Conservation (phyloP, 495 filamentous ascomycete genomes). For the Neurospora sp. region DNA sequence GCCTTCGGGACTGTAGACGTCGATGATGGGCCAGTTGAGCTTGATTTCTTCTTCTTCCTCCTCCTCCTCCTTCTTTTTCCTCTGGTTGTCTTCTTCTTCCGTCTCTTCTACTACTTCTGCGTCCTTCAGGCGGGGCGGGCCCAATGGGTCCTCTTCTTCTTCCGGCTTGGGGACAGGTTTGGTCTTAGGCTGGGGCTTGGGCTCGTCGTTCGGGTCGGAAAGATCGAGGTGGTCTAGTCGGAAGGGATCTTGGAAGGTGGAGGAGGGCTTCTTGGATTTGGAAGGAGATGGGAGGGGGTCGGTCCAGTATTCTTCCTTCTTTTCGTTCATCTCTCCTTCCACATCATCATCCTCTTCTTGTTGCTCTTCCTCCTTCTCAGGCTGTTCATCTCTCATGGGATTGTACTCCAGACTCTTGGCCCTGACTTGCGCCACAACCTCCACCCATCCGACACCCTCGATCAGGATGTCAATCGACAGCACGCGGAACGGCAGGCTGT, state of each 20-base stretch:
- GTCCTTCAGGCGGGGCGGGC: constrained; percentile 1
- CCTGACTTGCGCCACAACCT: constrained; percentile 73
- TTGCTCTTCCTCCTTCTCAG: background rate
- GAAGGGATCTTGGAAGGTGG: background rate
- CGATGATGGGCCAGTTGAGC: constrained; percentile 55
- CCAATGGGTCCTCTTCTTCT: background rate
- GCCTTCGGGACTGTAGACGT: constrained; percentile 78
- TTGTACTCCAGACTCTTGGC: constrained; percentile 29
- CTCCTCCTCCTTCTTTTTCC: background rate
- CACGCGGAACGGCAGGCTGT: constrained; percentile 65
- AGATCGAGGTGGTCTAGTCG: constrained; percentile 3
- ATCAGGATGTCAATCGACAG: constrained; percentile 76
- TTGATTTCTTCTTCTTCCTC: constrained; percentile 2
- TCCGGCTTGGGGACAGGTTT: background rate
- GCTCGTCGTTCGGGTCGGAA: background rate
- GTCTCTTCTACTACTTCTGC: constrained; percentile 3
- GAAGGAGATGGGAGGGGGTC: background rate
- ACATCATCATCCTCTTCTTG: background rate
- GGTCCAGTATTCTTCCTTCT: background rate
- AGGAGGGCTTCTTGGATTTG: background rate
- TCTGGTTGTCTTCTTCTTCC: constrained; percentile 4
- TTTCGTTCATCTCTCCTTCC: background rate
- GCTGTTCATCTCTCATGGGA: background rate
- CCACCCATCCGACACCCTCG: constrained; percentile 88
- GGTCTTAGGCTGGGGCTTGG: background rate